These are phyloP conservation scores for Lepiota brunneoincarnata DNA, from an alignment of 768 basidiomycete species.

Conservation along the genomic window DNA sequence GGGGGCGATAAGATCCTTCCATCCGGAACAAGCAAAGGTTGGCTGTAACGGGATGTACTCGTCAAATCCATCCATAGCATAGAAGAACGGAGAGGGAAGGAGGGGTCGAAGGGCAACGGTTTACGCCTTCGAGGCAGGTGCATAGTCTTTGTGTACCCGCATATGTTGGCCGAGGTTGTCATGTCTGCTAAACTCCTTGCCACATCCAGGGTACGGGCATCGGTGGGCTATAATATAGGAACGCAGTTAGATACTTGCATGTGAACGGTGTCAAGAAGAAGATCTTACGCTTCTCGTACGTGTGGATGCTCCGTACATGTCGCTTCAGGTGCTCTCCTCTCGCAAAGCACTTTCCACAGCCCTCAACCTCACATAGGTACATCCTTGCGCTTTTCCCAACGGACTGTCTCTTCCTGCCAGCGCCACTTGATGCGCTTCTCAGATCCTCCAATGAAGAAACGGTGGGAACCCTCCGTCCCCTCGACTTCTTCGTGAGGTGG, in stretches of 20 bases:
- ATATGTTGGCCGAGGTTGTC: slow-evolving; percentile 90
- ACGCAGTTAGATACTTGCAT: slow-evolving; percentile 11
- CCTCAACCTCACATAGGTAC: slow-evolving; percentile 76
- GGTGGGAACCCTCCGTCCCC: slow-evolving; percentile 66
- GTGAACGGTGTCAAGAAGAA: slow-evolving; percentile 8
- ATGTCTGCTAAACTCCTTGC: slow-evolving; percentile 81
- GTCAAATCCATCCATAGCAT: not conserved
- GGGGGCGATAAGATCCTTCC: slow-evolving; percentile 9
- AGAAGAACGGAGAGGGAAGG: slow-evolving; percentile 13
- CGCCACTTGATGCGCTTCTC: slow-evolving; percentile 30
- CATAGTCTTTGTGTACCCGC: slow-evolving; percentile 68
- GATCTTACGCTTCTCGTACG: slow-evolving; percentile 85
- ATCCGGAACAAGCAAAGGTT: slow-evolving; percentile 2
- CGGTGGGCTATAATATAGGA: slow-evolving; percentile 57
- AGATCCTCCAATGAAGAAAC: slow-evolving; percentile 36
- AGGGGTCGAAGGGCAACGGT: slow-evolving; percentile 7
- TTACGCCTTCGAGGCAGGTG: slow-evolving; percentile 24
- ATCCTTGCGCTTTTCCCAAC: slow-evolving; percentile 39
- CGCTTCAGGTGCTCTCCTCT: slow-evolving; percentile 89
- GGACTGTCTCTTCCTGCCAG: slow-evolving; percentile 33
- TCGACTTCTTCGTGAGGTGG: slow-evolving; percentile 66
- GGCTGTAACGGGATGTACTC: slow-evolving; percentile 2
- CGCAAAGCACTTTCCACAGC: slow-evolving; percentile 86
- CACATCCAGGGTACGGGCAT: slow-evolving; percentile 78
- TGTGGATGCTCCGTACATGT: slow-evolving; percentile 86